A percentile compares a stretch with the other conserved stretches of the same genome.
Conservation (phyloP, 257 asterid genomes). For the Solanum chiquidenum region DNA sequence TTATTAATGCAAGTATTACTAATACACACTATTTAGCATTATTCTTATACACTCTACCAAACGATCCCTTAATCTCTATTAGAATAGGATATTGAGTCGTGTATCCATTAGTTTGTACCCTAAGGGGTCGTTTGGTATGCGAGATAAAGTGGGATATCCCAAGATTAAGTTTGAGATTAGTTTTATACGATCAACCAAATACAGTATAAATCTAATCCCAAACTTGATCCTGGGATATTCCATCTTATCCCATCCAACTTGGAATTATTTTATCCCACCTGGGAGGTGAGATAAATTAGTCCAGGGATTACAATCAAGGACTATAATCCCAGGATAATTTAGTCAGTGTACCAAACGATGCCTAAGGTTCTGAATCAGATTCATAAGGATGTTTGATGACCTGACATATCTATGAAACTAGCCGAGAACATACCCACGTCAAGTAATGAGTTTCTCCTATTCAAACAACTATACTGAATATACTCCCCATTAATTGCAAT, state of each 20-base stretch:
- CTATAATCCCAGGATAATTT: not conserved
- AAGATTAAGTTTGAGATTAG: not conserved
- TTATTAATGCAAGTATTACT: no score
- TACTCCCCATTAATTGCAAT: not conserved
- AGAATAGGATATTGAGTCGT: not conserved
- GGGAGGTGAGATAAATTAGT: not conserved
- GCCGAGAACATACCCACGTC: not conserved
- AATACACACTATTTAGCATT: no score
- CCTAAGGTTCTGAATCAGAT: not conserved
- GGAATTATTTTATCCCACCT: not conserved
- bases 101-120: not conserved
- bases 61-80: not conserved
- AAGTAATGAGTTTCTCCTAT: not conserved
- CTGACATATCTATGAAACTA: not conserved
- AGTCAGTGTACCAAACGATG: not conserved
- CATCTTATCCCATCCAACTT: not conserved
- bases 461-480: not conserved
- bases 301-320: not conserved
- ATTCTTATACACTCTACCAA: no score
- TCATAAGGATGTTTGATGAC: not conserved
- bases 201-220: not conserved
- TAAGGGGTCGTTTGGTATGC: not conserved
- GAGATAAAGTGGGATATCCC: not conserved
- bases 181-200: not conserved
- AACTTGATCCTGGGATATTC: not conserved